Base-by-base conservation (phyloP, 306 rosid genomes). In the Mucuna pruriens region DNA sequence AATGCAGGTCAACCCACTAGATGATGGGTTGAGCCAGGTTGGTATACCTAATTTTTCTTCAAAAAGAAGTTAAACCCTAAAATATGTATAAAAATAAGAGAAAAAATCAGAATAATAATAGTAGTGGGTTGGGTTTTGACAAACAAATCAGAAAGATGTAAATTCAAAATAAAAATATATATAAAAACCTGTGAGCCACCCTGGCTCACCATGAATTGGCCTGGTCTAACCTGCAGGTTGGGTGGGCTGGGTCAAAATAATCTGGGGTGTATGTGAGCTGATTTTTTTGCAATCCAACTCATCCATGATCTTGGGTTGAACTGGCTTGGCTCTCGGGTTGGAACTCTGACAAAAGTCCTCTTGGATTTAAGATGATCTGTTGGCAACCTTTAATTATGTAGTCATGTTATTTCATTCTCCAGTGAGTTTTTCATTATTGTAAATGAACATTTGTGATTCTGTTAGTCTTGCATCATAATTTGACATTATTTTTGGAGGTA, bases 401-500 rank as follows among this genome's bases (percentile, higher is more conserved):
- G 73, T 54, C 79, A 31, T 67, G 42, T 9, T 33, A 66, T 65
- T 39, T 51, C 12, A 20, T 34, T 62, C 60, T 25, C 52, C 23
- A 34, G 12, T 34, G 36, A 62, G 16, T 66, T 74, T 61, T 71
- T 65, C 13, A 23, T 25, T 73, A 31, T 76, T 71, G 16, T 60
- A 19, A 71, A 4, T 26, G 1, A 12, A 57, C 22, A 55, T 3
- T 69, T 36, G 26, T 33, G 63, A 10, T 65, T 29, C 71, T 66
- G 75, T 74, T 79, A 72, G 68, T 65, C 22, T 46, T 66, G 44
- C 79, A 29, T 31, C 82, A 45, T 71, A 75, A 51, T 16, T 82
- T 64, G 51, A 34, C 49, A 55, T 63, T 71, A 22, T 26, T 39
- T 39, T 16, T 73, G 20, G 45, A 70, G 45, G 23, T 39, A 29